A percentile compares a stretch with the other conserved stretches of the same genome.
phyloP scores from a whole-genome alignment of 1,284 basidiomycete genomes.

The Marasmius fiardii region DNA sequence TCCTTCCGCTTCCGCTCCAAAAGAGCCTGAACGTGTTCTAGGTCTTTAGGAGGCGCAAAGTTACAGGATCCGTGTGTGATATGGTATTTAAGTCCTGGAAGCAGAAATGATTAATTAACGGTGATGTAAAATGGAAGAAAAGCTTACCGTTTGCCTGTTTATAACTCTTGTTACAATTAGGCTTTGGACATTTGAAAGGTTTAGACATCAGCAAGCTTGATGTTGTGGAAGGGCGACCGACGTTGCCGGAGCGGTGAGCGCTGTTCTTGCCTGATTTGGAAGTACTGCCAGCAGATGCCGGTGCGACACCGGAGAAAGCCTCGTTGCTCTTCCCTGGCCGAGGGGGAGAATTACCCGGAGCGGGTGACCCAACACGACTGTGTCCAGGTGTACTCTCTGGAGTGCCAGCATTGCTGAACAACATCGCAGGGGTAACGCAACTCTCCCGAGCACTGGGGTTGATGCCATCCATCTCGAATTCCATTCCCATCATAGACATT shows the following conservation, averaged over 20 bases:
- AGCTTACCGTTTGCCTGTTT: slow-evolving; percentile 77
- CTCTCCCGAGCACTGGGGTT: slow-evolving; percentile 20
- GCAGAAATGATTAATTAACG: background rate
- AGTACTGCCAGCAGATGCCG: slow-evolving; percentile 19
- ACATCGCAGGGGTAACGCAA: slow-evolving; percentile 64
- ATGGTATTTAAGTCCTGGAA: slow-evolving; percentile 87
- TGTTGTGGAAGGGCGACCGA: slow-evolving; percentile 1
- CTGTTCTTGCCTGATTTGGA: slow-evolving; percentile 14
- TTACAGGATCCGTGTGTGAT: slow-evolving; percentile 93
- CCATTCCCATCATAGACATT: slow-evolving; percentile 3
- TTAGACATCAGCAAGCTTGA: slow-evolving; percentile 48
- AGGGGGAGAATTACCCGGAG: slow-evolving; percentile 7
- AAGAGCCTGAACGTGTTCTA: slow-evolving; percentile 68
- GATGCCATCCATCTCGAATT: slow-evolving; percentile 27
- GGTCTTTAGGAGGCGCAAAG: slow-evolving; percentile 81
- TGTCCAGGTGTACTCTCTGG: slow-evolving; percentile 21
- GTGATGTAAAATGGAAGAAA: background rate
- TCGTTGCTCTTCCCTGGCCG: background rate
- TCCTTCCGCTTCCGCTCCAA: slow-evolving; percentile 48
- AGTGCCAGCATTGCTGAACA: slow-evolving; percentile 38
- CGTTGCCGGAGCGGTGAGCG: background rate
- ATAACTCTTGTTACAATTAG: slow-evolving; percentile 98
- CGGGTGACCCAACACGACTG: slow-evolving; percentile 15
- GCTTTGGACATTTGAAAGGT: slow-evolving; percentile 95
- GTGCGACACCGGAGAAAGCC: background rate